Evolutionary conservation across 305 asterid species (phyloP).

Genomic region (Withania somnifera): DNA sequence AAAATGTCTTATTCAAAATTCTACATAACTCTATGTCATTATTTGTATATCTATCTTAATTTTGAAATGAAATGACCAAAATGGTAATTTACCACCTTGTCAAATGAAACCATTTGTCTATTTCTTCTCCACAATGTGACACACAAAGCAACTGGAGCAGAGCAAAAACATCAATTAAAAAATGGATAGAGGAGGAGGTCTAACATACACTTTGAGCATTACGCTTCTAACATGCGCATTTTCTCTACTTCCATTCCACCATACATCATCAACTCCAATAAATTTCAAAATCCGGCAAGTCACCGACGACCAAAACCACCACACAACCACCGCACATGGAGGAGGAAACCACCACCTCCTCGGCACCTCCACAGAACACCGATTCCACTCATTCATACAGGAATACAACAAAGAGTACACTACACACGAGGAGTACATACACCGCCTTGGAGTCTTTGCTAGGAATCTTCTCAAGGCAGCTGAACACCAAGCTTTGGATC

Average conservation of each 20-base stretch:
- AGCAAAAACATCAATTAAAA: not conserved
- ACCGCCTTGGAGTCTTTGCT: constrained; percentile 67
- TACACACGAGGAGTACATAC: constrained; percentile 55
- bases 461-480: constrained; percentile 55
- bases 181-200: constrained; percentile 29
- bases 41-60: too few species aligned
- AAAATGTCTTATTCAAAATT: too few species aligned
- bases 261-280: not conserved
- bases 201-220: constrained; percentile 21
- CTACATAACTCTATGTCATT: too few species aligned
- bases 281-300: constrained; percentile 50
- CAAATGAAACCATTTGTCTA: not conserved
- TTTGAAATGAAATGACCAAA: not conserved
- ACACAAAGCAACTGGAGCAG: not conserved
- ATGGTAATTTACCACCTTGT: not conserved
- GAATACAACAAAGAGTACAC: constrained; percentile 49
- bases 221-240: constrained; percentile 42
- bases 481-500: constrained; percentile 85
- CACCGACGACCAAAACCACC: constrained; percentile 23
- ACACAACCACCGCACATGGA: not conserved
- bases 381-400: constrained; percentile 43
- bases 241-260: constrained; percentile 3
- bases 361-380: constrained; percentile 43
- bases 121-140: not conserved
- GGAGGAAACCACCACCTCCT: constrained; percentile 24